Evolutionary conservation across 2,329 filamentous ascomycete genomes (phyloP), one percentile per base, ranked within the genome.

Genomic region (Metarhizium album): DNA sequence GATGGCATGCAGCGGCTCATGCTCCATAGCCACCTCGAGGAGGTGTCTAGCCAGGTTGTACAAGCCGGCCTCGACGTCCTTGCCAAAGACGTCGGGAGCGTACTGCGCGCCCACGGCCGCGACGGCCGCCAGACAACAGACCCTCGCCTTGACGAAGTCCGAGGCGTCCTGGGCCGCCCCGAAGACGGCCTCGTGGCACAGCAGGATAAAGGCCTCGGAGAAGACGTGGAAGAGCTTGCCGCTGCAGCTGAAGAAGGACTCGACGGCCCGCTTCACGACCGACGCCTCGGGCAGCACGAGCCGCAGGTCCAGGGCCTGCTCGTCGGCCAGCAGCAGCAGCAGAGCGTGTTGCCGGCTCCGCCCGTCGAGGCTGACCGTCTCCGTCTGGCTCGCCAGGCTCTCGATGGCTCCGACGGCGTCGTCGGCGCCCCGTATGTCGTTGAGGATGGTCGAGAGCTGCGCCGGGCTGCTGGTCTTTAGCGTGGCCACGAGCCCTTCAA

Each of bases 201-300:
- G 14, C 23, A 43, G 8, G 16, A 49, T 31, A 16, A 52, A 50
- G 2, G 47, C 27, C 18, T 37, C 37, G 4, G 49, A 50, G 33
- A 54, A 55, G 22, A 55, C 54, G 20, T 55, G 54, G 22, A 55
- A 54, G 18, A 55, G 31, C 13, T 40, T 43, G 14, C 50, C 52
- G 29, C 54, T 54, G 37, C 42, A 54, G 3, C 18, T 51, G 38
- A 51, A 54, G 33, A 55, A 55, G 22, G 31, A 18, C 13, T 49
- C 38, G 11, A 53, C 23, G 1, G 47, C 51, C 20, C 31, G 40
- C 33, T 20, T 48, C 48, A 51, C 48, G 40, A 43, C 3, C 37
- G 38, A 24, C 4, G 40, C 38, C 6, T 43, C 40, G 23, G 47
- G 38, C 2, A 45, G 16, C 24, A 33, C 7, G 33, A 33, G 47